Conservation (phyloP, 306 rosid species). For the Astragalus membranaceus region DNA sequence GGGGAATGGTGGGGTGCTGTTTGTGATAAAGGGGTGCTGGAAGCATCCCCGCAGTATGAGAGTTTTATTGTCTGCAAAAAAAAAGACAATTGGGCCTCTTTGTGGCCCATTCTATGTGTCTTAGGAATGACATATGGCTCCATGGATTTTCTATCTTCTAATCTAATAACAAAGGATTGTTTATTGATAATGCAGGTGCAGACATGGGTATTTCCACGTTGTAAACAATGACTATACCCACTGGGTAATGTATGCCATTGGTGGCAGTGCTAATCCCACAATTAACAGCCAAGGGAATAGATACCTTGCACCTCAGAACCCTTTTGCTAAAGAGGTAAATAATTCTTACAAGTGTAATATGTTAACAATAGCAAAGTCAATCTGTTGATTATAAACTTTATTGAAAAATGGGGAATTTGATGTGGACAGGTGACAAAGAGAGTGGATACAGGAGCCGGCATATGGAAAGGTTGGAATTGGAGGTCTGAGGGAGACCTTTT, state of each 20-base stretch:
- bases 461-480: slow-evolving; percentile 95
- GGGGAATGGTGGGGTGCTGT: too few relatives aligned
- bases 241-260: slow-evolving; percentile 98
- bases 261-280: slow-evolving; percentile 96
- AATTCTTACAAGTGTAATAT: not conserved
- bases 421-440: slow-evolving; percentile 81
- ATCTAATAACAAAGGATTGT: slow-evolving; percentile 2
- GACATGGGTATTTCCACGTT: slow-evolving; percentile 97
- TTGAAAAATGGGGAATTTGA: not conserved
- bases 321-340: slow-evolving; percentile 82
- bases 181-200: slow-evolving; percentile 59
- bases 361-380: not conserved
- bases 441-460: slow-evolving; percentile 28
- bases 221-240: slow-evolving; percentile 98
- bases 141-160: not conserved
- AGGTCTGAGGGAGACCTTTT: slow-evolving; percentile 91
- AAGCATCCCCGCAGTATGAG: not conserved
- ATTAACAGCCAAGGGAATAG: slow-evolving; percentile 97
- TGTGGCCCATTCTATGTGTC: not conserved
- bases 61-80: not conserved
- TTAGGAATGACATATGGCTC: not conserved
- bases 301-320: slow-evolving; percentile 80
- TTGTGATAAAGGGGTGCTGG: too few relatives aligned
- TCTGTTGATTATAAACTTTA: not conserved
- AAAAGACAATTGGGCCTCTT: not conserved